Conservation (phyloP, 441 rosid genomes). For the Bocquillonia castaneifolia region DNA sequence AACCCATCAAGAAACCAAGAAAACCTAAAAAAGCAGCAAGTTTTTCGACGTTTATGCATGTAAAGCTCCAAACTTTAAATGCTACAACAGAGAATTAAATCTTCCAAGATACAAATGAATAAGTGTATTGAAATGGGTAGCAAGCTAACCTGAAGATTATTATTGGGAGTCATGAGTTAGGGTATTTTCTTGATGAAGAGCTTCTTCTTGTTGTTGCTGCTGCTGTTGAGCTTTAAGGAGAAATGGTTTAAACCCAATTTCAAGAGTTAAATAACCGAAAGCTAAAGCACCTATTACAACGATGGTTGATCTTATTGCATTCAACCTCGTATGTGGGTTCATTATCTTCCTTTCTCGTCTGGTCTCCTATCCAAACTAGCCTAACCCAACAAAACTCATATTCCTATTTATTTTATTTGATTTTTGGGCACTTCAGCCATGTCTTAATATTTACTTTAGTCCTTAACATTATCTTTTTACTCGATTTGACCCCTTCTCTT, state of each 20-base stretch:
- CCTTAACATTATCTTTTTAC: too few relatives aligned
- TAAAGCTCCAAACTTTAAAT: neutral
- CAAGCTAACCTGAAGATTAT: slow-evolving; percentile 1
- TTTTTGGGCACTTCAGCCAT: too few relatives aligned
- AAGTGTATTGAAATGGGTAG: neutral
- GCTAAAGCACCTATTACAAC: slow-evolving; percentile 55
- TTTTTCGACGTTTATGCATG: too few relatives aligned
- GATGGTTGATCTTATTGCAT: slow-evolving; percentile 43
- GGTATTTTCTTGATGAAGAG: slow-evolving; percentile 19
- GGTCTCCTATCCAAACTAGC: neutral
- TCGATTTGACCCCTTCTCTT: too few relatives aligned
- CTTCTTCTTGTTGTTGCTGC: slow-evolving; percentile 22
- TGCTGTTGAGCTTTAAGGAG: slow-evolving; percentile 40
- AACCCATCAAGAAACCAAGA: too few relatives aligned
- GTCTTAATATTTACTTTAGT: too few relatives aligned
- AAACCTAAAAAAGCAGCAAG: too few relatives aligned
- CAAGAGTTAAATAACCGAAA: slow-evolving; percentile 49
- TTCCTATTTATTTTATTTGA: too few relatives aligned
- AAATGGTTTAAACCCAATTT: slow-evolving; percentile 55
- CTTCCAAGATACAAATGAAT: neutral
- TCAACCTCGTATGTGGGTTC: slow-evolving; percentile 34
- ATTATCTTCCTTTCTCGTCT: slow-evolving; percentile 16
- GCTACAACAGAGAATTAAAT: neutral
- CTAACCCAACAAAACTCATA: too few relatives aligned
- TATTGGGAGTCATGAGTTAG: slow-evolving; percentile 7